Conservation (phyloP, 2,329 filamentous ascomycete genomes). For the Alternaria triticina region DNA sequence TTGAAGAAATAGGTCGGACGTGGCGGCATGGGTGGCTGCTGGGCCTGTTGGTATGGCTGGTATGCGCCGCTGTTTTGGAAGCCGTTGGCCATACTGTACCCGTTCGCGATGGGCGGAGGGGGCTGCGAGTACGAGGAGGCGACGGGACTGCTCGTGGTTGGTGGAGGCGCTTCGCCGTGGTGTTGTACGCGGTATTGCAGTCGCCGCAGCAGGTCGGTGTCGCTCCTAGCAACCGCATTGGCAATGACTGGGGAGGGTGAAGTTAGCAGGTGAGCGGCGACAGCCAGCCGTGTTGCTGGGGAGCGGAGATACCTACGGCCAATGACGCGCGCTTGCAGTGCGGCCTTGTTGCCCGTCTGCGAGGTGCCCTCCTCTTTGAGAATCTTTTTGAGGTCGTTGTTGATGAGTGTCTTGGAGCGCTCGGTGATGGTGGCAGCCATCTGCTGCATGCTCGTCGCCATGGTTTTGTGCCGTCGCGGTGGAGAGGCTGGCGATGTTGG, state of each 20-base stretch:
- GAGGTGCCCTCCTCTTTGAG: conserved; percentile 73
- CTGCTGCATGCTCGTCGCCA: conserved; percentile 51
- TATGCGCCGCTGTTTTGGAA: conserved; percentile 17
- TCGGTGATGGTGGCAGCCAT: conserved; percentile 48
- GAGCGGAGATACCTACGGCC: conserved; percentile 66
- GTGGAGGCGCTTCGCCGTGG: conserved; percentile 47
- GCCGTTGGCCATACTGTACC: conserved; percentile 31
- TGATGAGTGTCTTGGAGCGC: conserved; percentile 63
- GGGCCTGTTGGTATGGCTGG: conserved; percentile 23
- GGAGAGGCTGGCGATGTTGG: conserved; percentile 8
- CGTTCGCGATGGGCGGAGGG: conserved; percentile 26
- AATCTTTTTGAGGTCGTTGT: conserved; percentile 75
- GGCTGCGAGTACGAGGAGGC: conserved; percentile 22
- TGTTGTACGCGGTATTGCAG: conserved; percentile 51
- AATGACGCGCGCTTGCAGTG: conserved; percentile 79
- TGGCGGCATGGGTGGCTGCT: conserved; percentile 17
- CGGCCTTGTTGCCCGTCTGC: conserved; percentile 81
- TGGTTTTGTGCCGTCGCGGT: conserved; percentile 19
- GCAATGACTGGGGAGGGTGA: conserved; percentile 48
- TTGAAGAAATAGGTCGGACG: conserved; percentile 64
- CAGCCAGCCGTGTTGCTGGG: not conserved
- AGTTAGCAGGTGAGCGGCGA: conserved; percentile 20
- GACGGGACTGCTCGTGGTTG: conserved; percentile 24
- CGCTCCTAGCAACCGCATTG: conserved; percentile 38
- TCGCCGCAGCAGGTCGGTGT: conserved; percentile 46